Evolutionary conservation across 768 basidiomycete genomes (phyloP).

Genomic region (Macrocybe gigantea): DNA sequence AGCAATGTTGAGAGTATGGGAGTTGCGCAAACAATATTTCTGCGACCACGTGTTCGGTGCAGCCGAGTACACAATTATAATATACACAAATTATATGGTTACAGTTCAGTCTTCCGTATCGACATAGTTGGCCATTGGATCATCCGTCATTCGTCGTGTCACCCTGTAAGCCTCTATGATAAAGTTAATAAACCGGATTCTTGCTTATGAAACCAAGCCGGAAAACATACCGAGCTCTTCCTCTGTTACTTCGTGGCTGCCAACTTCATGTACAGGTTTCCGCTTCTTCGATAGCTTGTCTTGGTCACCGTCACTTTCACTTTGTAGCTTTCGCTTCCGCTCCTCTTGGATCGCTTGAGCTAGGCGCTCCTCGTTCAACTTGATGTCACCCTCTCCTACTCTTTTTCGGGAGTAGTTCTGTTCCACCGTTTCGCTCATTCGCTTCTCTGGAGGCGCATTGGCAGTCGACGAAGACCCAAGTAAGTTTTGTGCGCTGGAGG

Average conservation of each 20-base stretch:
- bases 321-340: constrained; percentile 61
- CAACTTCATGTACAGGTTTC: constrained; percentile 41
- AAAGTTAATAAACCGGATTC: constrained; percentile 9
- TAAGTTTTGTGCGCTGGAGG: constrained; percentile 70
- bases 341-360: constrained; percentile 71
- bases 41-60: neutral
- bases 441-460: constrained; percentile 18
- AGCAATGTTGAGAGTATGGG: neutral
- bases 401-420: constrained; percentile 76
- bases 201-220: constrained; percentile 1
- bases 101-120: constrained; percentile 40
- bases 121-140: constrained; percentile 92
- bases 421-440: constrained; percentile 31
- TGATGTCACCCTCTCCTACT: constrained; percentile 76
- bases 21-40: neutral
- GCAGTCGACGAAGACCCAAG: constrained; percentile 36
- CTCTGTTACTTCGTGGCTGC: constrained; percentile 81
- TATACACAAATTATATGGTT: neutral
- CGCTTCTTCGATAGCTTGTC: constrained; percentile 55
- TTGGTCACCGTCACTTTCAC: constrained; percentile 44
- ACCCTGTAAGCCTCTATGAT: constrained; percentile 86
- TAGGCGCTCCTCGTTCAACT: constrained; percentile 65
- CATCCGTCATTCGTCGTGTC: constrained; percentile 66
- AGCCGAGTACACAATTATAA: neutral
- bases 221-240: constrained; percentile 68